These are phyloP conservation scores for Bipolaris gigantea DNA, from an alignment of 2,329 filamentous ascomycete species.

Conservation along the genomic window DNA sequence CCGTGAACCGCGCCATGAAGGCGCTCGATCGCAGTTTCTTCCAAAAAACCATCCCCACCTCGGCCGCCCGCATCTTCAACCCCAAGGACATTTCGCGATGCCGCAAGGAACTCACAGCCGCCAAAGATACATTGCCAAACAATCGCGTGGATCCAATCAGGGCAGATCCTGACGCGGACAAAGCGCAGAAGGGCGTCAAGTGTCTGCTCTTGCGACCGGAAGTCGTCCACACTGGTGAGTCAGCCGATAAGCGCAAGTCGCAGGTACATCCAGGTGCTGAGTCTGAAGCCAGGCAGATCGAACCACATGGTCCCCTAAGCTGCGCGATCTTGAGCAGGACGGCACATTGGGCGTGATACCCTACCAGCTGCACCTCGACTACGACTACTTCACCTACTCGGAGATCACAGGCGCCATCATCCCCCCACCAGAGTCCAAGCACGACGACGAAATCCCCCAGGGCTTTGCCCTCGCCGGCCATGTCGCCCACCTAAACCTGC, in stretches of 20 bases:
- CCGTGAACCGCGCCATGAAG: slow-evolving; percentile 76
- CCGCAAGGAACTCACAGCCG: slow-evolving; percentile 66
- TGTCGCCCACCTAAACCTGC: slow-evolving; percentile 91
- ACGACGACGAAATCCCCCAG: slow-evolving; percentile 77
- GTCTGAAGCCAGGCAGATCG: slow-evolving; percentile 57
- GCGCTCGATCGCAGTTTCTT: slow-evolving; percentile 84
- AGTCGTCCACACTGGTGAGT: slow-evolving; percentile 44
- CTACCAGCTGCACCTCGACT: slow-evolving; percentile 75
- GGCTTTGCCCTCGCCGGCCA: slow-evolving; percentile 91
- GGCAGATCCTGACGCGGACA: slow-evolving; percentile 61
- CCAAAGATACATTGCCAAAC: slow-evolving; percentile 65
- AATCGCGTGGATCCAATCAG: slow-evolving; percentile 65
- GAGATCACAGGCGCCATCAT: slow-evolving; percentile 83
- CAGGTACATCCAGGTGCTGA: slow-evolving; percentile 28
- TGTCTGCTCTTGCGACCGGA: slow-evolving; percentile 53
- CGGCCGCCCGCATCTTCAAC: slow-evolving; percentile 77
- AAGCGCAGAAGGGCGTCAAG: slow-evolving; percentile 52
- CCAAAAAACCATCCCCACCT: slow-evolving; percentile 71
- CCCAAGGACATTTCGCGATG: slow-evolving; percentile 73
- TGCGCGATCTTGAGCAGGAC: slow-evolving; percentile 68
- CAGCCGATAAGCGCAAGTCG: slow-evolving; percentile 6
- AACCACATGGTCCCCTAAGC: slow-evolving; percentile 73
- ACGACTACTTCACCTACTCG: slow-evolving; percentile 83
- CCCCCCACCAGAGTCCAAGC: slow-evolving; percentile 67
- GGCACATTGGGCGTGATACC: slow-evolving; percentile 72